phyloP scores from a whole-genome alignment of 2,329 filamentous ascomycete species.

The Alternaria angustiovoidea region DNA sequence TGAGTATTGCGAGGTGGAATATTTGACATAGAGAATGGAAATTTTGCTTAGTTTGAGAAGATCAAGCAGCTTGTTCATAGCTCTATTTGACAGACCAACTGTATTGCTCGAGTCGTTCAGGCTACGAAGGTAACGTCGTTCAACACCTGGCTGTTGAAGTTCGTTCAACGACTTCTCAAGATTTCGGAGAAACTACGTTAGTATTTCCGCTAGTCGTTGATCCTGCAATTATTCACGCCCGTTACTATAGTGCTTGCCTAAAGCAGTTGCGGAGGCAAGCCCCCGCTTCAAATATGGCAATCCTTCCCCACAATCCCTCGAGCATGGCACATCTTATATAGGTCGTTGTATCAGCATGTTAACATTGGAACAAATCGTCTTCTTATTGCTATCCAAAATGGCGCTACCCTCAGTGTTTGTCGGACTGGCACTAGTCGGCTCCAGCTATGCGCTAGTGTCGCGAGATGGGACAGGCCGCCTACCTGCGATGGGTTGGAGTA shows the following conservation, averaged over 20 bases:
- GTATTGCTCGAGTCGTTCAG: not conserved
- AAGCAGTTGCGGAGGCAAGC: not conserved
- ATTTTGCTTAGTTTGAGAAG: not conserved
- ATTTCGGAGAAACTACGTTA: not conserved
- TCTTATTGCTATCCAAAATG: not conserved
- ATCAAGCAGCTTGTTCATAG: not conserved
- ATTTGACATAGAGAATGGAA: not conserved
- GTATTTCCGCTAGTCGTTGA: not conserved
- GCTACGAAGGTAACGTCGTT: not conserved
- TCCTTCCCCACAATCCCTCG: not conserved
- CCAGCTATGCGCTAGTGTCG: slow-evolving; percentile 12
- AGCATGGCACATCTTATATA: not conserved
- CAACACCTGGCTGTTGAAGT: not conserved
- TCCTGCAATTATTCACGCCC: not conserved
- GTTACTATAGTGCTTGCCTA: not conserved
- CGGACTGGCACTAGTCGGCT: not conserved
- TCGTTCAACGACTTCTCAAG: not conserved
- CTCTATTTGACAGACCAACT: not conserved
- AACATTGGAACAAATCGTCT: not conserved
- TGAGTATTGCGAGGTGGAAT: not conserved
- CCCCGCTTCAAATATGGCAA: slow-evolving; percentile 1
- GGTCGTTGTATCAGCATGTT: not conserved
- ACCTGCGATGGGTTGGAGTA: slow-evolving; percentile 35
- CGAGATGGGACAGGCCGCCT: slow-evolving; percentile 27
- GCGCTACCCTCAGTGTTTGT: not conserved